Conservation (phyloP, 345 rosid species). For the Populus davidiana region DNA sequence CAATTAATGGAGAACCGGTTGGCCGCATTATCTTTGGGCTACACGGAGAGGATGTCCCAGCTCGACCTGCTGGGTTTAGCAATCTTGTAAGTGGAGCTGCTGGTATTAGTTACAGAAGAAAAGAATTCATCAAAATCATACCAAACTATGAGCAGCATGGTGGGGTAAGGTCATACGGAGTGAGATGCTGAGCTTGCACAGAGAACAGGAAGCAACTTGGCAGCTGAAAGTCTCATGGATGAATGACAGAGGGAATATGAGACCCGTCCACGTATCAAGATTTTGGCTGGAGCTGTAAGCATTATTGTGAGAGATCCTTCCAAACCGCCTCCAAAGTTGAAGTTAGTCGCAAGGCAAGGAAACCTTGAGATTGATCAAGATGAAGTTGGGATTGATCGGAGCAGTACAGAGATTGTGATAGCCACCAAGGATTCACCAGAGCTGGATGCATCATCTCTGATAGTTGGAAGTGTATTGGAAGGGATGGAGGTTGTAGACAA, state of each 20-base stretch:
- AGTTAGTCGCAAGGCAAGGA: slow-evolving; percentile 65
- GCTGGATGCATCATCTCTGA: slow-evolving; percentile 67
- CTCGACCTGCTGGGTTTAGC: slow-evolving; percentile 60
- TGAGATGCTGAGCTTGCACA: slow-evolving; percentile 67
- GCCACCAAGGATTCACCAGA: slow-evolving; percentile 68
- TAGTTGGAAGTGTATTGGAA: slow-evolving; percentile 70
- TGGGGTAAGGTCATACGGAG: slow-evolving; percentile 82
- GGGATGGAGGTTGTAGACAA: slow-evolving; percentile 71
- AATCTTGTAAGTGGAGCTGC: slow-evolving; percentile 73
- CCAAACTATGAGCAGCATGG: slow-evolving; percentile 84
- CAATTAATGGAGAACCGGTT: slow-evolving; percentile 63
- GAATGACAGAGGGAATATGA: slow-evolving; percentile 60
- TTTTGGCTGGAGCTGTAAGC: slow-evolving; percentile 63
- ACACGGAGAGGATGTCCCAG: slow-evolving; percentile 54
- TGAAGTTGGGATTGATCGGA: slow-evolving; percentile 57
- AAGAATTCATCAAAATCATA: slow-evolving; percentile 79
- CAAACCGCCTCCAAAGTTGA: slow-evolving; percentile 76
- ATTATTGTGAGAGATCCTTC: slow-evolving; percentile 73
- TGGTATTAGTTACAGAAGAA: slow-evolving; percentile 81
- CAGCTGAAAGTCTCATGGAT: slow-evolving; percentile 35
- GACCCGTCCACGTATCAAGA: slow-evolving; percentile 48
- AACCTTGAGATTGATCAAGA: slow-evolving; percentile 71
- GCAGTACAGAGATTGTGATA: slow-evolving; percentile 81
- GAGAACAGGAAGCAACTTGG: slow-evolving; percentile 44
- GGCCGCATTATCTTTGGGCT: slow-evolving; percentile 77